Evolutionary conservation across 208 protist genomes (phyloP).

Genomic region (Strigomonas oncopelti): DNA sequence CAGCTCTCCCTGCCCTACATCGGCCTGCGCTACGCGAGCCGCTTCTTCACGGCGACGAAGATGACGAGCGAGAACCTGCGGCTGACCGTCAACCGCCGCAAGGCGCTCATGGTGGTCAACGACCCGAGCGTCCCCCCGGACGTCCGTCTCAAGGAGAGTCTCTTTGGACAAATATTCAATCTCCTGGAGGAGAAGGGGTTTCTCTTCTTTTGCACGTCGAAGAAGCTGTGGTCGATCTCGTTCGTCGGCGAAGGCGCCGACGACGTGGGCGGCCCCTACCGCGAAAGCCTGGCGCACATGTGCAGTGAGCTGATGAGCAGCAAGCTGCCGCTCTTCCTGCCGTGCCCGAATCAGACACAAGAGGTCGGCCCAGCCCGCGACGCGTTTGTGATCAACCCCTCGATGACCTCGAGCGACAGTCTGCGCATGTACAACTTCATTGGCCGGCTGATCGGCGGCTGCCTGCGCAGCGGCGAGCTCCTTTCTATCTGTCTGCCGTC

Average conservation of each 20-base stretch:
- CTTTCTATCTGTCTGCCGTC: conserved; percentile 90
- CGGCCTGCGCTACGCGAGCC: conserved; percentile 36
- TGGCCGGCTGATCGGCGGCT: conserved; percentile 92
- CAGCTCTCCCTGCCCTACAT: conserved; percentile 13
- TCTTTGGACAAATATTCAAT: conserved; percentile 87
- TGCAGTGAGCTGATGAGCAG: conserved; percentile 87
- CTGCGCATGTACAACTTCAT: conserved; percentile 88
- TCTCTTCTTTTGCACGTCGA: conserved; percentile 66
- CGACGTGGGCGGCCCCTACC: conserved; percentile 91
- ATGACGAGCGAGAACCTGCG: conserved; percentile 53
- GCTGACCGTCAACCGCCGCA: conserved; percentile 81
- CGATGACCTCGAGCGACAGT: conserved; percentile 31
- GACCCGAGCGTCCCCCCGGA: conserved; percentile 29
- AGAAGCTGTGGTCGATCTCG: conserved; percentile 82
- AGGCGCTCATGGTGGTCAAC: conserved; percentile 61
- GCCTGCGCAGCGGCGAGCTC: conserved; percentile 86
- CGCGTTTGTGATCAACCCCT: conserved; percentile 70
- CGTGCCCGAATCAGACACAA: conserved; percentile 67
- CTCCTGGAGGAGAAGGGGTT: conserved; percentile 56
- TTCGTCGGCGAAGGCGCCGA: conserved; percentile 90
- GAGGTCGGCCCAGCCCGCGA: conserved; percentile 81
- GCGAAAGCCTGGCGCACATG: conserved; percentile 88
- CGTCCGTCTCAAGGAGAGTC: conserved; percentile 53
- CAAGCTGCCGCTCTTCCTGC: conserved; percentile 79
- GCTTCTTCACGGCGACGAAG: conserved; percentile 44